Conservation (phyloP, 139 green algal genomes). For the Pseudopediastrum boryanum region DNA sequence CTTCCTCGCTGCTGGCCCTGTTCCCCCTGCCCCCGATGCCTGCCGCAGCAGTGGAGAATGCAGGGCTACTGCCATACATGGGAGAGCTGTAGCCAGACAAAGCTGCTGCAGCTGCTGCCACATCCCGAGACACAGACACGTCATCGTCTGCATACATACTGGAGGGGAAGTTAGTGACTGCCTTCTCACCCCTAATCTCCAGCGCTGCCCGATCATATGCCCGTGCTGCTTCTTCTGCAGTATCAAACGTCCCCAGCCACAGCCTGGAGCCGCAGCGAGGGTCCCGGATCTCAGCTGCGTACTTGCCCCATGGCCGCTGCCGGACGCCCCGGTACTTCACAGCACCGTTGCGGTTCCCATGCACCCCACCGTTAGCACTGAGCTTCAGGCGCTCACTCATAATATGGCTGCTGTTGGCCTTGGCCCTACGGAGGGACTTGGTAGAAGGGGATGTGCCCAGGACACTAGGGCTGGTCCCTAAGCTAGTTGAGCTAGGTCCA, state of each 20-base stretch:
- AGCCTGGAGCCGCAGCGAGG: slow-evolving; percentile 63
- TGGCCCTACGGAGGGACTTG: slow-evolving; percentile 19
- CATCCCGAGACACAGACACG: not conserved
- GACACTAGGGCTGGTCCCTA: no score
- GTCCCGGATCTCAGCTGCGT: slow-evolving; percentile 84
- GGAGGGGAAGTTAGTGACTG: slow-evolving; percentile 33
- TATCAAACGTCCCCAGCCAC: slow-evolving; percentile 93
- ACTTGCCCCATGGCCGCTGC: slow-evolving; percentile 89
- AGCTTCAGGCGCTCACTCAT: slow-evolving; percentile 25
- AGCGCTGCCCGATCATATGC: slow-evolving; percentile 87
- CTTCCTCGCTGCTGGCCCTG: slow-evolving; percentile 25
- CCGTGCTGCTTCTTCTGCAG: slow-evolving; percentile 78
- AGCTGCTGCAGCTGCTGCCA: not conserved
- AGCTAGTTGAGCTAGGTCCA: no score
- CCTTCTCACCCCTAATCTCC: slow-evolving; percentile 72
- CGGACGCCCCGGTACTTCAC: slow-evolving; percentile 77
- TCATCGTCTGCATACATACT: slow-evolving; percentile 22
- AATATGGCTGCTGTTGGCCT: slow-evolving; percentile 9
- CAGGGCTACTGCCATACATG: slow-evolving; percentile 29
- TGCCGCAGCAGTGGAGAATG: slow-evolving; percentile 15
- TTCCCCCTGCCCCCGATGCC: not conserved
- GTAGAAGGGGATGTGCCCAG: slow-evolving; percentile 23
- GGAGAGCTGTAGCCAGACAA: not conserved
- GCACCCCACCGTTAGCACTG: not conserved
- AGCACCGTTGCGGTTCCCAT: slow-evolving; percentile 30